Evolutionary conservation across 345 rosid species (phyloP).

Genomic region (Trapa bicornis): DNA sequence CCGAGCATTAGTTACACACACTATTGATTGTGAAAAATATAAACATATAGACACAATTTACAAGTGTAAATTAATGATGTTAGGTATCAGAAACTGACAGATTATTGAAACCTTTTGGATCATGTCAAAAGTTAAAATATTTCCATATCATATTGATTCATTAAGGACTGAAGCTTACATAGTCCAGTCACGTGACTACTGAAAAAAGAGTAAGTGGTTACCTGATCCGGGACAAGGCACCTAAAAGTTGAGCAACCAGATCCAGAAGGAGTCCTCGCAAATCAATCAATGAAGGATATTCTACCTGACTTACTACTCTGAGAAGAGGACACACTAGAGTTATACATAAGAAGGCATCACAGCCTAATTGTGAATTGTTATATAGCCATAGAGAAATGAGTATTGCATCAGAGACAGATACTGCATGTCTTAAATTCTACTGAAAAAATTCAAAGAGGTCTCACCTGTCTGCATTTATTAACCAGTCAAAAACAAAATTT

Average conservation of each 20-base stretch:
- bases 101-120: neutral
- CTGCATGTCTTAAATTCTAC: constrained; percentile 1
- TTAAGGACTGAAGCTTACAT: neutral
- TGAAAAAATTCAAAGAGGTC: constrained; percentile 11
- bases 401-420: neutral
- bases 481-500: constrained; percentile 97
- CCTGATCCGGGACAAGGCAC: constrained; percentile 98
- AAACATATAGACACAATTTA: neutral
- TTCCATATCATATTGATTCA: neutral
- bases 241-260: constrained; percentile 91
- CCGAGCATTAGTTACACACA: neutral
- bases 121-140: neutral
- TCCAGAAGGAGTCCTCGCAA: constrained; percentile 92
- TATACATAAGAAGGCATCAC: neutral
- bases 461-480: constrained; percentile 94
- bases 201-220: constrained; percentile 10
- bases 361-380: neutral
- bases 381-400: neutral
- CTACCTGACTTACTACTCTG: constrained; percentile 98
- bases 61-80: neutral
- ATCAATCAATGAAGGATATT: constrained; percentile 95
- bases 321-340: constrained; percentile 9
- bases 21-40: neutral
- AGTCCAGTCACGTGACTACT: no score
- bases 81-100: neutral